Percentiles rank a stretch among this genome's conserved stretches.
These are phyloP conservation scores for Stellera chamaejasme DNA, from an alignment of 345 rosid genomes.

Conservation along the genomic window DNA sequence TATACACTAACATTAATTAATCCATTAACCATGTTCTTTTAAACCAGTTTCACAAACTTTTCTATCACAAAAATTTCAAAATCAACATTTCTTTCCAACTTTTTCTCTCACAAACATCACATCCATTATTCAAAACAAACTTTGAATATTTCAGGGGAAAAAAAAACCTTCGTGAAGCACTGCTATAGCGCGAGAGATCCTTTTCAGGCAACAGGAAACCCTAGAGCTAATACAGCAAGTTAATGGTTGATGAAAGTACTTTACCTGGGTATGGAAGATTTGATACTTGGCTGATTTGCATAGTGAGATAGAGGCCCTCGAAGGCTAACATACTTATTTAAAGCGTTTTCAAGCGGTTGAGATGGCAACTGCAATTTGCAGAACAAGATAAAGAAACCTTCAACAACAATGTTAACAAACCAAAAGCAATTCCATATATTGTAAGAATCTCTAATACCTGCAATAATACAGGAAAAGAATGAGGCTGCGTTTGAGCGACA, in stretches of 20 bases:
- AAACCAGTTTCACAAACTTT: too few relatives aligned
- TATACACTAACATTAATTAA: too few relatives aligned
- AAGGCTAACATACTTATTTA: slow-evolving; percentile 69
- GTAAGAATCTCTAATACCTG: slow-evolving; percentile 40
- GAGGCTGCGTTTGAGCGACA: slow-evolving; percentile 87
- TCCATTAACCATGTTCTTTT: too few relatives aligned
- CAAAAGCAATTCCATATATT: neutral
- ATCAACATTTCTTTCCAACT: too few relatives aligned
- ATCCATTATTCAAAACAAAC: too few relatives aligned
- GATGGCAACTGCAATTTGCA: slow-evolving; percentile 65
- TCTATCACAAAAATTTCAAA: too few relatives aligned
- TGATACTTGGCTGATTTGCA: slow-evolving; percentile 56
- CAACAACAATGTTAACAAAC: slow-evolving; percentile 4
- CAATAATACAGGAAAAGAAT: slow-evolving; percentile 73
- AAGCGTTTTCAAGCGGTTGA: slow-evolving; percentile 66
- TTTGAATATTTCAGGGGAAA: too few relatives aligned
- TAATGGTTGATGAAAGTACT: neutral
- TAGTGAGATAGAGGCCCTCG: slow-evolving; percentile 62
- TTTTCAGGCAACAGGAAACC: neutral
- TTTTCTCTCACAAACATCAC: too few relatives aligned
- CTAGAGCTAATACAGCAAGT: neutral
- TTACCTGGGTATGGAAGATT: slow-evolving; percentile 72
- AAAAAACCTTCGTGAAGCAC: too few relatives aligned
- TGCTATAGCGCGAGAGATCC: too few relatives aligned
- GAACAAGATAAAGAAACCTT: slow-evolving; percentile 11